Evolutionary conservation across 2,329 filamentous ascomycete species (phyloP), one percentile per base, ranked within the genome.

Genomic region (Hypomyces perniciosus): DNA sequence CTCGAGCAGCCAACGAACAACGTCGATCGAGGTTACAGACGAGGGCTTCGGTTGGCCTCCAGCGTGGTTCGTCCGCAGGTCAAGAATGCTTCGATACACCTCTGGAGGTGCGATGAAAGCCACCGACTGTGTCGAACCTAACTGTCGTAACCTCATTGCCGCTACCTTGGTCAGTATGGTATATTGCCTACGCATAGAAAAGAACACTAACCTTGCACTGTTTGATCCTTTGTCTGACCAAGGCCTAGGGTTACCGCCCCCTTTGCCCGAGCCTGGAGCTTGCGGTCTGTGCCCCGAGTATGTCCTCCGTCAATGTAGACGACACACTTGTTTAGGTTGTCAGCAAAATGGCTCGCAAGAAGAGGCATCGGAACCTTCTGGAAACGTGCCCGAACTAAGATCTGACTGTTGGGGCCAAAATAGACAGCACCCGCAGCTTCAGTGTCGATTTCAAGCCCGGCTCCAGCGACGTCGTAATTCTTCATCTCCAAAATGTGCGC

Each of bases 141-240:
- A 68, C 46, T 85, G 77, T 2, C 84, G 73, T 1, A 87, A 62
- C 53, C 84, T 68, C 83, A 86, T 86, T 0, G 82, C 81, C 48
- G 83, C 83, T 79, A 54, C 29, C 1, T 4, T 35, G 8, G 38
- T 61, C 10, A 56, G 7, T 8, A 13, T 4, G 5, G 6, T 8
- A 3, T 2, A 40, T 9, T 6, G 4, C 27, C n/a, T 13, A 29
- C 4, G 9, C 20, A 4, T 12, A 8, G 6, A 12, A 9, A 39
- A 10, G 1, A 20, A 5, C 20, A 42, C 61, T 53, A 65, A 78
- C 77, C 77, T 72, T 85, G 81, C 0, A 83, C 79, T 0, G 77
- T 74, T 9, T 79, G 72, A 50, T 85, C 81, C 53, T 85, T 85
- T 0, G 77, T 81, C 48, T 81, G 74, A 1, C 75, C 71, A 0